A percentile compares a stretch with the other conserved stretches of the same genome.
phyloP scores from a whole-genome alignment of 2,329 filamentous ascomycete species.

The Diplodia sapinea region DNA sequence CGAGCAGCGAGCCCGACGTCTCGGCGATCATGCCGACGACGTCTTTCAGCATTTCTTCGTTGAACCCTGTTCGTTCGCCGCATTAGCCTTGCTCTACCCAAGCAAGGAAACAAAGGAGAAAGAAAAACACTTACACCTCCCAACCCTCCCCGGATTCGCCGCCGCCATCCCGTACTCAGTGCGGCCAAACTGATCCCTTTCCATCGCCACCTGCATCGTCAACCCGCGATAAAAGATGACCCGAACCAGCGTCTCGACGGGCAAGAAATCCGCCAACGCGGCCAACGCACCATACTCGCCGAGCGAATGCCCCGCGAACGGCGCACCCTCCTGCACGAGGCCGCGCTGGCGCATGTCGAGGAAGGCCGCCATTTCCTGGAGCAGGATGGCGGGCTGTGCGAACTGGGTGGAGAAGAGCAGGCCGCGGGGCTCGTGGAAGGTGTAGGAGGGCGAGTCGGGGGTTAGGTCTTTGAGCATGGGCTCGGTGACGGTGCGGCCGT shows the following conservation, averaged over 20 bases:
- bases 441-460: constrained; percentile 34
- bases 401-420: constrained; percentile 38
- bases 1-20: not conserved
- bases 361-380: constrained; percentile 1
- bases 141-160: not conserved
- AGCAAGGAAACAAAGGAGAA: too few relatives aligned
- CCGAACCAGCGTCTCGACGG: constrained; percentile 33
- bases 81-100: too few relatives aligned
- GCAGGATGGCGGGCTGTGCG: constrained; percentile 36
- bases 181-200: not conserved
- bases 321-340: constrained; percentile 18
- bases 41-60: not conserved
- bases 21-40: not conserved
- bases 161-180: not conserved
- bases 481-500: not conserved
- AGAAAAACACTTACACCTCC: not conserved
- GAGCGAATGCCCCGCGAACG: constrained; percentile 35
- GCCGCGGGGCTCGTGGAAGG: constrained; percentile 33
- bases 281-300: constrained; percentile 36
- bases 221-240: constrained; percentile 27
- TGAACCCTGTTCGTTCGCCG: not conserved
- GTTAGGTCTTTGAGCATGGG: not conserved
- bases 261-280: constrained; percentile 34
- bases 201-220: constrained; percentile 7
- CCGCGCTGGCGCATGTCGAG: constrained; percentile 32